Evolutionary conservation across 305 asterid genomes (phyloP).

Genomic region (Stenogyne calaminthoides): DNA sequence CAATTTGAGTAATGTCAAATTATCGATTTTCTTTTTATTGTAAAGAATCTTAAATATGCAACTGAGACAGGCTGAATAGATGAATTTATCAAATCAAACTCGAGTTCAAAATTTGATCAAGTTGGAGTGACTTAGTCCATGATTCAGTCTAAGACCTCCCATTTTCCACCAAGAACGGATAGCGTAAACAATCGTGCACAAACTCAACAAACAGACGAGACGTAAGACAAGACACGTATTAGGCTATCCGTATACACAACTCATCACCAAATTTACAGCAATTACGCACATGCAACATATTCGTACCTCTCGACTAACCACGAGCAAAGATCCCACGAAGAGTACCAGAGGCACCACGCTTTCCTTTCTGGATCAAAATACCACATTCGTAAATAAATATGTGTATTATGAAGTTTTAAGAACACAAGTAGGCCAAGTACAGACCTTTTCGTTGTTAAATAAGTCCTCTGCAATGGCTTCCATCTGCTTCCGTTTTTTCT

Average conservation of each 20-base stretch:
- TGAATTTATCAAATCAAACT: not conserved
- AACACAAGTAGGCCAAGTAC: conserved; percentile 26
- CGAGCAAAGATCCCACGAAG: conserved; percentile 58
- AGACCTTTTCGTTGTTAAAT: conserved; percentile 74
- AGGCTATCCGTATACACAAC: not conserved
- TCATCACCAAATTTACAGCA: not conserved
- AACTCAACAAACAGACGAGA: not conserved
- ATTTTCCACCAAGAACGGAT: not conserved
- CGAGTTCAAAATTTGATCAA: not conserved
- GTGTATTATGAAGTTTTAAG: not conserved
- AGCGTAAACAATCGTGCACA: not conserved
- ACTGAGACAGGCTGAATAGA: not conserved
- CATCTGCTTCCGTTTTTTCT: conserved; percentile 85
- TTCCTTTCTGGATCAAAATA: conserved; percentile 47
- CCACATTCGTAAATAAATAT: conserved; percentile 13
- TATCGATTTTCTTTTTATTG: too few relatives aligned
- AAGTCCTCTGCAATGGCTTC: conserved; percentile 92
- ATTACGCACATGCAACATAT: conserved; percentile 5
- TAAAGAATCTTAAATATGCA: too few relatives aligned
- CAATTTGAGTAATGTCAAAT: too few relatives aligned
- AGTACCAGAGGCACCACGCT: conserved; percentile 55
- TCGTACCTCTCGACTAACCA: conserved; percentile 44
- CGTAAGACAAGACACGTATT: not conserved
- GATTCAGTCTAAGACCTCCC: not conserved
- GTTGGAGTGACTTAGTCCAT: not conserved